These are phyloP conservation scores for Cryphonectria parasitica DNA, from an alignment of 2,329 filamentous ascomycete species.

Conservation along the genomic window DNA sequence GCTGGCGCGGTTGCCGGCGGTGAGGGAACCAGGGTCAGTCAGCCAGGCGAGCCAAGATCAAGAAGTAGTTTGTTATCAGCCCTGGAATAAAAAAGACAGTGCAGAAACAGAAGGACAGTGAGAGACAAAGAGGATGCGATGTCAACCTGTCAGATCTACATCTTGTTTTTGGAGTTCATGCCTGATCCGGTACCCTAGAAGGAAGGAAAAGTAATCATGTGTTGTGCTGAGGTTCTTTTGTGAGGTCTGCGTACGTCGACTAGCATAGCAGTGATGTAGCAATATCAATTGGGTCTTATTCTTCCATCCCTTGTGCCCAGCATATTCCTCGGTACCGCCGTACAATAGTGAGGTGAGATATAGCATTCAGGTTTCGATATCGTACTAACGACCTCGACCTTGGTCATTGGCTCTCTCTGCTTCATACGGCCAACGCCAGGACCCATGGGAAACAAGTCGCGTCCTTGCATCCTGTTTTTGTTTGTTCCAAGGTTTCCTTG, in stretches of 20 bases:
- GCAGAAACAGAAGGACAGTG: no score
- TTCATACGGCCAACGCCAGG: not conserved
- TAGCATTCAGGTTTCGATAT: not conserved
- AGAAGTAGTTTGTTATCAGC: not conserved
- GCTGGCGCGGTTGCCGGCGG: conserved; percentile 15
- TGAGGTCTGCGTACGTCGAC: not conserved
- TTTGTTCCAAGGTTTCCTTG: not conserved
- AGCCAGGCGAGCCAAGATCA: not conserved
- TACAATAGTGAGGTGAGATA: not conserved
- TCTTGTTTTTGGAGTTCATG: not conserved
- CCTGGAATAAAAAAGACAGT: no score
- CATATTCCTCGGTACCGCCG: not conserved
- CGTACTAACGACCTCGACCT: not conserved
- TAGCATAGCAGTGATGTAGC: not conserved
- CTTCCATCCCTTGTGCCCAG: not conserved
- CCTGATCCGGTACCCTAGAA: not conserved
- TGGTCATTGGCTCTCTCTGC: not conserved
- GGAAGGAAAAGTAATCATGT: not conserved
- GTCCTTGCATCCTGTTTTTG: not conserved
- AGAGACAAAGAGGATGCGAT: not conserved
- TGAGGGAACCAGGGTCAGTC: not conserved
- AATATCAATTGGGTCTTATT: no score
- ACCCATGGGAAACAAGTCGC: not conserved
- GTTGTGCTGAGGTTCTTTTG: not conserved
- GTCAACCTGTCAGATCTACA: not conserved